Conservation (phyloP, 2,329 filamentous ascomycete genomes). For the Metarhizium robertsii region DNA sequence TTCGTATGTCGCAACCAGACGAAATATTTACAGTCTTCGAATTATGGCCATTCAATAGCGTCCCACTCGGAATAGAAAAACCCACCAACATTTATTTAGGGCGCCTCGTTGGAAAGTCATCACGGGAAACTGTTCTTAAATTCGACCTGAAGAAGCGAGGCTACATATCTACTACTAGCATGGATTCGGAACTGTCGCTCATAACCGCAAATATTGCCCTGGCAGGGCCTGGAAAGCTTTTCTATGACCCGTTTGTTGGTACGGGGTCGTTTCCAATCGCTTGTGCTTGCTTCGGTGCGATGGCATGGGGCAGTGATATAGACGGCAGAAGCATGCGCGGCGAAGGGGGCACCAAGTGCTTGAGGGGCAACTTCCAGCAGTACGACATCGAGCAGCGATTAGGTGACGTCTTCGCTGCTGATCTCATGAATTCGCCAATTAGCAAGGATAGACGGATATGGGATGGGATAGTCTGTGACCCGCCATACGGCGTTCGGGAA, state of each 20-base stretch:
- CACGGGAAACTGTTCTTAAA: constrained; percentile 56
- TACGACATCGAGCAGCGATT: constrained; percentile 61
- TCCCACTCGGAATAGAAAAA: constrained; percentile 36
- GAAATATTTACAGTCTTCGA: constrained; percentile 75
- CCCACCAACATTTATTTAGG: constrained; percentile 61
- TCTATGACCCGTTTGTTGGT: constrained; percentile 93
- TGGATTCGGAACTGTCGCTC: constrained; percentile 90
- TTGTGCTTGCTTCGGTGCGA: constrained; percentile 80
- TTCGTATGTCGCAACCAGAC: constrained; percentile 65
- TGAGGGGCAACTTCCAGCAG: constrained; percentile 69
- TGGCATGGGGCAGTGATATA: constrained; percentile 82
- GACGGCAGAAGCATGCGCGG: constrained; percentile 84
- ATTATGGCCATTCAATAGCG: constrained; percentile 56
- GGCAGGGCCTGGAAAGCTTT: constrained; percentile 71
- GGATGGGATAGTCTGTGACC: constrained; percentile 91
- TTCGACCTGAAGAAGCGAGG: constrained; percentile 88
- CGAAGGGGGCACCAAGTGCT: constrained; percentile 41
- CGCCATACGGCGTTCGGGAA: constrained; percentile 90
- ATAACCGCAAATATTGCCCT: constrained; percentile 86
- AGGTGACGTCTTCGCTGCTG: constrained; percentile 73
- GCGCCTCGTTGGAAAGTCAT: constrained; percentile 57
- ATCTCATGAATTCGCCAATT: constrained; percentile 81
- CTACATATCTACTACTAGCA: constrained; percentile 93
- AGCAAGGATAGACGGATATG: constrained; percentile 49
- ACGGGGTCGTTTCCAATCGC: constrained; percentile 90